A percentile compares a stretch with the other conserved stretches of the same genome.
Conservation (phyloP, 208 protist species). For the Acanthamoeba divionensis region DNA sequence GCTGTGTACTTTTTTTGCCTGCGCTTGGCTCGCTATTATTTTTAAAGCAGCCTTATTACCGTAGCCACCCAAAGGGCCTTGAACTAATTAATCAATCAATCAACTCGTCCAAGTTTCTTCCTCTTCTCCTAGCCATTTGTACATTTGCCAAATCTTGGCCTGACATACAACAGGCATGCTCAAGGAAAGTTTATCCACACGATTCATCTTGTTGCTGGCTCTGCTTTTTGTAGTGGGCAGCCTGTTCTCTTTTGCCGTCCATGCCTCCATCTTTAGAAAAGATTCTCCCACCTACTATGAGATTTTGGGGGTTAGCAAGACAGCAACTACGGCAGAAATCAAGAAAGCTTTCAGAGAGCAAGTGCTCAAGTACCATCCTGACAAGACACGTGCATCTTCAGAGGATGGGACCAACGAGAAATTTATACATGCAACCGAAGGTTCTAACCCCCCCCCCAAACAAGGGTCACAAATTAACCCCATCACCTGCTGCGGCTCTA, state of each 20-base stretch:
- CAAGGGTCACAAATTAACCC: not conserved
- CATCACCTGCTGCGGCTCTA: not conserved
- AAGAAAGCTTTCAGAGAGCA: constrained; percentile 29
- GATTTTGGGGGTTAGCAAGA: not conserved
- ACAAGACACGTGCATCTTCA: not conserved
- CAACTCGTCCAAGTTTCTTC: too few species aligned
- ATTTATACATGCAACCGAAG: constrained; percentile 3
- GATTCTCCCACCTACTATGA: constrained; percentile 49
- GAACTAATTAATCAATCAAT: too few species aligned
- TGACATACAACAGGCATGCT: too few species aligned
- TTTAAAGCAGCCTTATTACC: too few species aligned
- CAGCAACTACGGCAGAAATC: constrained; percentile 24
- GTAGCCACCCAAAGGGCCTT: too few species aligned
- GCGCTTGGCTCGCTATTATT: too few species aligned
- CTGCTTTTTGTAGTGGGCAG: constrained; percentile 34
- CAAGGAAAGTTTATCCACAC: too few species aligned
- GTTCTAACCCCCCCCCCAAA: not conserved
- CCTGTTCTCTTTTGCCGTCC: constrained; percentile 7
- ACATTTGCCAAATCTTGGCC: too few species aligned
- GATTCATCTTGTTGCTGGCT: not conserved
- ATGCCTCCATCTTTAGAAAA: not conserved
- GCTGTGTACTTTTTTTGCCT: too few species aligned
- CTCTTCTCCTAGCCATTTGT: too few species aligned
- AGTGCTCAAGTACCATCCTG: constrained; percentile 13
- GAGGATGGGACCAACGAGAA: constrained; percentile 6